Evolutionary conservation across 768 basidiomycete genomes (phyloP).

Genomic region (Boletales sp.): DNA sequence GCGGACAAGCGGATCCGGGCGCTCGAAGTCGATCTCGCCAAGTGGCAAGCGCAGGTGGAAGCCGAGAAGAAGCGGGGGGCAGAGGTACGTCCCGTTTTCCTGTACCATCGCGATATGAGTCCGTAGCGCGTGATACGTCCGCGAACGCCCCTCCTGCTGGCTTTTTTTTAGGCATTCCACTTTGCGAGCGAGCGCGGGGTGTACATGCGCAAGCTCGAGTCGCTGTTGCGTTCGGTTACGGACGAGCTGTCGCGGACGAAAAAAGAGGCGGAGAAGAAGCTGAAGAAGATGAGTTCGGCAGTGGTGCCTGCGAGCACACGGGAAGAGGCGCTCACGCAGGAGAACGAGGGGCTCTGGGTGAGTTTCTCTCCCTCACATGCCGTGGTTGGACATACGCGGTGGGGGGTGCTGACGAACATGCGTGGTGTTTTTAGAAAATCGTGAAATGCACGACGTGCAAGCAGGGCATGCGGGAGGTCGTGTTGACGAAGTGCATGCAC

Average conservation of each 20-base stretch:
- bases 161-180: constrained; percentile 24
- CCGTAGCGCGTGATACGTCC: too few relatives aligned
- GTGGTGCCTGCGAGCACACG: constrained; percentile 28
- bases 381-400: too few relatives aligned
- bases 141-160: too few relatives aligned
- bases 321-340: constrained; percentile 39
- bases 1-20: constrained; percentile 25
- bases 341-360: constrained; percentile 61
- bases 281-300: constrained; percentile 39
- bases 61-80: constrained; percentile 36
- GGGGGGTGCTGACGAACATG: too few relatives aligned
- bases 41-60: constrained; percentile 34
- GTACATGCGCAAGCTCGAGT: constrained; percentile 21
- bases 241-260: constrained; percentile 47
- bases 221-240: constrained; percentile 27
- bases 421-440: constrained; percentile 42
- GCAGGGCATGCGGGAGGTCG: constrained; percentile 68
- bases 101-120: too few relatives aligned
- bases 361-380: too few relatives aligned
- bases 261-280: constrained; percentile 52
- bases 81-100: constrained; percentile 38
- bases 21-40: constrained; percentile 32
- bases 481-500: constrained; percentile 89
- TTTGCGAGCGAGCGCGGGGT: constrained; percentile 31
- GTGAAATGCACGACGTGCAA: constrained; percentile 90